These are phyloP conservation scores for Thuidium tamariscinum DNA, from an alignment of 225 moss, liverwort and hornwort genomes.

Conservation along the genomic window DNA sequence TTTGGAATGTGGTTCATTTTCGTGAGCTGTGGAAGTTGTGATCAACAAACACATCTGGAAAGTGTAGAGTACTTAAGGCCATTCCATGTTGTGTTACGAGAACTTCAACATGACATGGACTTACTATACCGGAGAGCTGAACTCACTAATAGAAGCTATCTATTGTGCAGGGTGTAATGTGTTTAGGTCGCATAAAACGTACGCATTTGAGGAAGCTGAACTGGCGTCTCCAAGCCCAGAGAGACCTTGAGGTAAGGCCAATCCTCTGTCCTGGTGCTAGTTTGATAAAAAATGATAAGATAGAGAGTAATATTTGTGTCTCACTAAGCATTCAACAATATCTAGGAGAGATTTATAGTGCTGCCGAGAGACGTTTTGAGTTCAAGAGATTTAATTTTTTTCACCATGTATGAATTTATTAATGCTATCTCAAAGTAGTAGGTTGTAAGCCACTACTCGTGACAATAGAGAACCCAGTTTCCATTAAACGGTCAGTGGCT, in stretches of 20 bases:
- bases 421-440: background rate
- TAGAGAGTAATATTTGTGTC: background rate
- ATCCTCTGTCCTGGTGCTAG: background rate
- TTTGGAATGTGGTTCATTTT: background rate
- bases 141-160: background rate
- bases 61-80: background rate
- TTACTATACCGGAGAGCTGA: background rate
- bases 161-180: constrained; percentile 30
- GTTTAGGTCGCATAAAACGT: constrained; percentile 44
- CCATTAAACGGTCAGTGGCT: background rate
- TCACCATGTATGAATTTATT: background rate
- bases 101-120: background rate
- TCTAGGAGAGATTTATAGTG: background rate
- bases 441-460: background rate
- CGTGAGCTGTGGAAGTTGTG: background rate
- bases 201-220: constrained; percentile 22
- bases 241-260: constrained; percentile 36
- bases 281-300: background rate
- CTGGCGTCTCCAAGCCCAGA: constrained; percentile 34
- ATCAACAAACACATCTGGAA: background rate
- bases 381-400: background rate
- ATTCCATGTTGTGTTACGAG: background rate
- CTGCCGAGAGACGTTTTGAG: background rate
- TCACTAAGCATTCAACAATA: background rate
- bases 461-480: background rate